Evolutionary conservation across 2,329 filamentous ascomycete species (phyloP).

Genomic region (Ophidiomyces ophidiicola): DNA sequence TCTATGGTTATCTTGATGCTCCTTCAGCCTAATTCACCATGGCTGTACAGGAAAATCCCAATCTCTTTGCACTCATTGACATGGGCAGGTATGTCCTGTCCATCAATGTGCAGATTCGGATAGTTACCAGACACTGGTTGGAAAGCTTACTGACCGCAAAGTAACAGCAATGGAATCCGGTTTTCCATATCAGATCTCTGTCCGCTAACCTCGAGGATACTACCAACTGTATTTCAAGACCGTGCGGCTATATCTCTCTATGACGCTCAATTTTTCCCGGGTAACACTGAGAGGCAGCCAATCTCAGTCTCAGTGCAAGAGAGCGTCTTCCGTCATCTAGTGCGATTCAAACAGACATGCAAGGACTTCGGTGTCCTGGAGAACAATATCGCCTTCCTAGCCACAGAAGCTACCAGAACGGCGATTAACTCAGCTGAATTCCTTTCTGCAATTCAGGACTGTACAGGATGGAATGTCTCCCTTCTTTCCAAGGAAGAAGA

Average conservation of each 20-base stretch:
- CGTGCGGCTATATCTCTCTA: constrained; percentile 75
- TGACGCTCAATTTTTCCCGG: constrained; percentile 53
- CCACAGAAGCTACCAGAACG: constrained; percentile 78
- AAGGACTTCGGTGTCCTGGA: constrained; percentile 53
- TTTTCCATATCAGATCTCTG: constrained; percentile 80
- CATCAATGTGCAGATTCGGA: background rate
- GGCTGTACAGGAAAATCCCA: background rate
- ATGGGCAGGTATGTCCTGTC: constrained; percentile 7
- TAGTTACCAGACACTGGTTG: background rate
- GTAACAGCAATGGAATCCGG: constrained; percentile 66
- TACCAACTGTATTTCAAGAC: constrained; percentile 66
- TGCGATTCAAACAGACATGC: constrained; percentile 61
- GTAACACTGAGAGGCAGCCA: constrained; percentile 34
- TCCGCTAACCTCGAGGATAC: constrained; percentile 55
- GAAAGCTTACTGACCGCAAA: background rate
- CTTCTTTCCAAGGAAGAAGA: constrained; percentile 70
- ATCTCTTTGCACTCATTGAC: constrained; percentile 8
- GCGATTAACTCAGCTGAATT: constrained; percentile 63
- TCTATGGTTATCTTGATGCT: too few species aligned
- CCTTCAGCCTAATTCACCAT: background rate
- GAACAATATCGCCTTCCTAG: constrained; percentile 59
- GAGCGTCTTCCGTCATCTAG: constrained; percentile 53
- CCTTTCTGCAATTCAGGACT: constrained; percentile 49
- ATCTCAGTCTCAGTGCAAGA: constrained; percentile 50
- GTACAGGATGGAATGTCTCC: constrained; percentile 56